phyloP scores from a whole-genome alignment of 208 protist species.

The Kentomonas sorsogonicus region DNA sequence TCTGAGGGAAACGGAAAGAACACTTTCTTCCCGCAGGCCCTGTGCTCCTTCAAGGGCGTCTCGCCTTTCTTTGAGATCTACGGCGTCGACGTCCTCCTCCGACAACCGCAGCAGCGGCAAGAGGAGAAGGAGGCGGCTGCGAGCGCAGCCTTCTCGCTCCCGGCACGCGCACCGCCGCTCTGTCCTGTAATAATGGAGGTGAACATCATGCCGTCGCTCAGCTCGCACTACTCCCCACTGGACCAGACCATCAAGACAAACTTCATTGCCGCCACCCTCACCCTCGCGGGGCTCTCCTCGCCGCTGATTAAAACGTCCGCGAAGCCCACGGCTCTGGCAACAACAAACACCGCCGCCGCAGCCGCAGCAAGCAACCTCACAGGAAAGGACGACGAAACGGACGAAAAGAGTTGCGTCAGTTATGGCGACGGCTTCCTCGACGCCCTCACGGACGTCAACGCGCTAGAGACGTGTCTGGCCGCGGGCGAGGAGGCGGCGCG shows the following conservation, averaged over 20 bases:
- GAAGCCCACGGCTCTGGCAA: slow-evolving; percentile 1
- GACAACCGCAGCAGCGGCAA: neutral
- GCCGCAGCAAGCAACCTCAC: too few species aligned
- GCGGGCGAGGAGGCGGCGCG: slow-evolving; percentile 48
- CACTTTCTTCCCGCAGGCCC: neutral
- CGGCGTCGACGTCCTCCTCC: slow-evolving; percentile 78
- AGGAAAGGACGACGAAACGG: too few species aligned
- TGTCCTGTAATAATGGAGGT: slow-evolving; percentile 73
- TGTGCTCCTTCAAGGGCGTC: slow-evolving; percentile 19
- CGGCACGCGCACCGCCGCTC: slow-evolving; percentile 1
- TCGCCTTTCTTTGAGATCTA: slow-evolving; percentile 79
- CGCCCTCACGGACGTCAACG: neutral
- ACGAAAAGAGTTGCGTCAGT: too few species aligned
- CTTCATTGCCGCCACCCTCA: slow-evolving; percentile 73
- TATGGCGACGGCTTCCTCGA: slow-evolving; percentile 35
- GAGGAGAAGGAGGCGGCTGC: neutral
- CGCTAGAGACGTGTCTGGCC: slow-evolving; percentile 39
- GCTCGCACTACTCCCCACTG: slow-evolving; percentile 67
- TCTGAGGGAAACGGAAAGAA: neutral
- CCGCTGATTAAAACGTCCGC: slow-evolving; percentile 13
- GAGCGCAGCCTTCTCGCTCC: neutral
- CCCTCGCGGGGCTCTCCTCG: slow-evolving; percentile 66
- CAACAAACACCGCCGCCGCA: neutral
- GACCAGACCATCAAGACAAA: slow-evolving; percentile 82
- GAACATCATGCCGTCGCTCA: slow-evolving; percentile 85